phyloP scores from a whole-genome alignment of 192 early-diverging fungal genomes.

The Gonapodya prolifera region DNA sequence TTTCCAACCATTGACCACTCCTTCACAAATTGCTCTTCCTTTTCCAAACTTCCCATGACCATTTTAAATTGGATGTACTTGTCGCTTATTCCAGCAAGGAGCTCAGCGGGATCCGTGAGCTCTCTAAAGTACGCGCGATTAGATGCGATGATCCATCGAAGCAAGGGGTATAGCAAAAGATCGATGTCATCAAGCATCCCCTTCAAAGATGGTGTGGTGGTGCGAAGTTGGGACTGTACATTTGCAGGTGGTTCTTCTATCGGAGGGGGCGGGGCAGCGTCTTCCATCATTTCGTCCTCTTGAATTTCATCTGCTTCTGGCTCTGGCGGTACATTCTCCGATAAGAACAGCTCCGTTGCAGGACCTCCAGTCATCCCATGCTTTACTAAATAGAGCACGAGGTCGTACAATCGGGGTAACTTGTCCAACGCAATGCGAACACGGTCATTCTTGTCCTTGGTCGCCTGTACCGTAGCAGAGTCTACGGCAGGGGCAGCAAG shows the following conservation, averaged over 20 bases:
- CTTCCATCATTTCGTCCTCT: conserved; percentile 8
- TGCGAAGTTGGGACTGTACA: conserved; percentile 11
- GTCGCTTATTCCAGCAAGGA: conserved; percentile 15
- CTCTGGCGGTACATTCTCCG: conserved; percentile 12
- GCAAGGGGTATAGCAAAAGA: conserved; percentile 25
- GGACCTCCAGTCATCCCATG: conserved; percentile 8
- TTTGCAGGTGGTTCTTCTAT: too few species aligned
- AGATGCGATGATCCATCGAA: conserved; percentile 30
- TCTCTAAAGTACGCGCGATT: conserved; percentile 26
- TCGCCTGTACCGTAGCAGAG: too few species aligned
- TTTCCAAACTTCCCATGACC: conserved; percentile 31
- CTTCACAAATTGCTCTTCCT: conserved; percentile 21
- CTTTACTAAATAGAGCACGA: conserved; percentile 2
- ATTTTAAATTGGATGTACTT: conserved; percentile 30
- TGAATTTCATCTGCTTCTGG: conserved; percentile 2
- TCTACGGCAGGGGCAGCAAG: too few species aligned
- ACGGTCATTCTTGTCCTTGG: too few species aligned
- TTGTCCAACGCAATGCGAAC: too few species aligned
- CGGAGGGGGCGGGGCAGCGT: too few species aligned
- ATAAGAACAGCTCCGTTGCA: neutral
- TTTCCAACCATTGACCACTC: conserved; percentile 12
- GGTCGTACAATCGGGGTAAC: too few species aligned
- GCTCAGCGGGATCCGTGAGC: conserved; percentile 9
- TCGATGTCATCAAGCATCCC: conserved; percentile 20
- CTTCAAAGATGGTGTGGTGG: conserved; percentile 11